These are phyloP conservation scores for Diddensiella transvaalensis DNA, from an alignment of 805 yeast species.

Conservation along the genomic window DNA sequence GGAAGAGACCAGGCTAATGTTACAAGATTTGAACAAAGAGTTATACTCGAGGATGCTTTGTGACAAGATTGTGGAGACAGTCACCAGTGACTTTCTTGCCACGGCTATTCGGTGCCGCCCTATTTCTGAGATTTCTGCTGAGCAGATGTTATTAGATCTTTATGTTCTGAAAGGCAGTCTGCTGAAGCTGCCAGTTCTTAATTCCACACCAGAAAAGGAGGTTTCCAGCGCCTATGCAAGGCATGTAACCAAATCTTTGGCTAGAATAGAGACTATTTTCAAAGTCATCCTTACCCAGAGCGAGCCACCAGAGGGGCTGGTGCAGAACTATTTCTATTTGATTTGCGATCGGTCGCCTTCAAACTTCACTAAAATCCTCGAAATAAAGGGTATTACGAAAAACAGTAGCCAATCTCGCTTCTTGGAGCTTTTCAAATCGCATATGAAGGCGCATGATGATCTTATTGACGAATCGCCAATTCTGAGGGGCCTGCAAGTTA, in stretches of 20 bases:
- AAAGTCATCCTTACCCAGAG: slow-evolving; percentile 62
- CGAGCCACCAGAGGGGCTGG: slow-evolving; percentile 62
- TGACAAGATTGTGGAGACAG: slow-evolving; percentile 68
- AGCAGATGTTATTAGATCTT: slow-evolving; percentile 75
- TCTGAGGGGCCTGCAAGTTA: slow-evolving; percentile 15
- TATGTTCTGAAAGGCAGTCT: slow-evolving; percentile 59
- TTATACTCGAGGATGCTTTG: slow-evolving; percentile 68
- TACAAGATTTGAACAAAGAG: slow-evolving; percentile 52
- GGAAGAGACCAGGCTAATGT: slow-evolving; percentile 41
- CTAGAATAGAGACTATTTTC: slow-evolving; percentile 58
- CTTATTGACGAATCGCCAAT: slow-evolving; percentile 31
- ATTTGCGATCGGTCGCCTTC: slow-evolving; percentile 59
- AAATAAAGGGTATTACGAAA: slow-evolving; percentile 52
- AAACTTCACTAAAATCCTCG: slow-evolving; percentile 64
- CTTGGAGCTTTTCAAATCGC: slow-evolving; percentile 40
- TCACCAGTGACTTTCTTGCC: slow-evolving; percentile 52
- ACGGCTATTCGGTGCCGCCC: slow-evolving; percentile 65
- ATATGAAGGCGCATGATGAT: slow-evolving; percentile 36
- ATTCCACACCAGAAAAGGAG: slow-evolving; percentile 15
- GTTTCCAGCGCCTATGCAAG: slow-evolving; percentile 36
- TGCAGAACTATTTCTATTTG: slow-evolving; percentile 60
- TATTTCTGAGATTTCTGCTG: slow-evolving; percentile 63
- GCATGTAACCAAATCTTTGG: slow-evolving; percentile 41
- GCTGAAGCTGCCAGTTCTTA: slow-evolving; percentile 28
- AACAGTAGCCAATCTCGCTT: slow-evolving; percentile 37